Evolutionary conservation across 2,329 filamentous ascomycete species (phyloP).

Genomic region (Ophiognomonia clavigignenti-juglandacearum): DNA sequence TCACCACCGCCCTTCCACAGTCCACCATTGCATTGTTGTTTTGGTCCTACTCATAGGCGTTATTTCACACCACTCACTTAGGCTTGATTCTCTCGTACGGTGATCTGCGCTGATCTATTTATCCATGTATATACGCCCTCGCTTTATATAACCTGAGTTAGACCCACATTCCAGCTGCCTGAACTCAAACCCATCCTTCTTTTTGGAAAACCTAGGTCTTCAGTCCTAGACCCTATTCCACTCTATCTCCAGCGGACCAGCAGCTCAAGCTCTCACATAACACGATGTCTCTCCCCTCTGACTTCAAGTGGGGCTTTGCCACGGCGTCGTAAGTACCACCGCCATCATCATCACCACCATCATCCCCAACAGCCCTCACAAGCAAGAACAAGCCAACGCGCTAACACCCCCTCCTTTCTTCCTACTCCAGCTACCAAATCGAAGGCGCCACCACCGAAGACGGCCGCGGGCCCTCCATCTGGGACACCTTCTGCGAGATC

Average conservation of each 20-base stretch:
- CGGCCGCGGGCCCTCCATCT: slow-evolving; percentile 77
- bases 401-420: too few relatives aligned
- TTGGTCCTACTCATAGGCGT: neutral
- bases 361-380: neutral
- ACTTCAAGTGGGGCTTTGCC: slow-evolving; percentile 77
- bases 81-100: too few relatives aligned
- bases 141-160: neutral
- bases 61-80: neutral
- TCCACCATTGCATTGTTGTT: neutral
- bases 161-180: neutral
- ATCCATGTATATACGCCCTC: too few relatives aligned
- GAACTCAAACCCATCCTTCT: neutral
- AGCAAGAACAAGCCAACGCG: neutral
- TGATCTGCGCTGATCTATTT: neutral
- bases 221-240: neutral
- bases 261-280: neutral
- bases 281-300: slow-evolving; percentile 56
- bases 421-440: slow-evolving; percentile 70
- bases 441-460: slow-evolving; percentile 72
- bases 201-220: neutral
- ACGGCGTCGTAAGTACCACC: slow-evolving; percentile 59
- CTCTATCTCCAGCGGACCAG: neutral
- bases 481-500: slow-evolving; percentile 82
- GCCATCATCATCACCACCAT: neutral
- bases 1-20: too few relatives aligned